Evolutionary conservation across 192 early-diverging fungal species (phyloP).

Genomic region (Linnemannia schmuckeri): DNA sequence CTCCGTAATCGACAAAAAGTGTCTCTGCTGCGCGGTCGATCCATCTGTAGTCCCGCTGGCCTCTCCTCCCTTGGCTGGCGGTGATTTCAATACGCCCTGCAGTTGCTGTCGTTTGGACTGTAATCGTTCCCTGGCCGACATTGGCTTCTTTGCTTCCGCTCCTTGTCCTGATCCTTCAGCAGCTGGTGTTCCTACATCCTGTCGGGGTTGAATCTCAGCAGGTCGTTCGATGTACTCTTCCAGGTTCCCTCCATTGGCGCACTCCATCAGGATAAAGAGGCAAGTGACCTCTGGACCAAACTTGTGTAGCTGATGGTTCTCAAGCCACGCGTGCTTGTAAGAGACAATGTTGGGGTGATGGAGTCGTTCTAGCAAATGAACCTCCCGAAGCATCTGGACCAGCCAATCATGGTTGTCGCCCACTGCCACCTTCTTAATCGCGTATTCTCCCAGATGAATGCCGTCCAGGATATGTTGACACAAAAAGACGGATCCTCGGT

Average conservation of each 20-base stretch:
- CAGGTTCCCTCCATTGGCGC: conserved; percentile 94
- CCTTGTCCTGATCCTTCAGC: conserved; percentile 1
- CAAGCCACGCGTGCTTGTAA: conserved; percentile 97
- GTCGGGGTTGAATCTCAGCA: conserved; percentile 2
- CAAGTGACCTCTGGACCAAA: conserved; percentile 92
- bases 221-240: conserved; percentile 88
- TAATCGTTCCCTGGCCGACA: conserved; percentile 32
- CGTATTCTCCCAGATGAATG: conserved; percentile 86
- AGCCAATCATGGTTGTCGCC: conserved; percentile 89
- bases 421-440: conserved; percentile 95
- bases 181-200: background rate
- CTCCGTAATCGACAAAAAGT: conserved; percentile 69
- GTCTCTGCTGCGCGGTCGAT: conserved; percentile 17
- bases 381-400: conserved; percentile 92
- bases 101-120: conserved; percentile 34
- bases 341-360: conserved; percentile 94
- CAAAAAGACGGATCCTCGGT: conserved; percentile 91
- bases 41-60: background rate
- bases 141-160: conserved; percentile 5
- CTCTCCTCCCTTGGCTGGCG: conserved; percentile 9
- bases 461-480: conserved; percentile 86
- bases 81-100: conserved; percentile 7
- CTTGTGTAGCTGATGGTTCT: conserved; percentile 79
- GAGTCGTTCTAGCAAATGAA: conserved; percentile 90
- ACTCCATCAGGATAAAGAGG: conserved; percentile 96